Evolutionary conservation across 352 stramenopile species (phyloP).

Genomic region (Pythium pyrilobum): DNA sequence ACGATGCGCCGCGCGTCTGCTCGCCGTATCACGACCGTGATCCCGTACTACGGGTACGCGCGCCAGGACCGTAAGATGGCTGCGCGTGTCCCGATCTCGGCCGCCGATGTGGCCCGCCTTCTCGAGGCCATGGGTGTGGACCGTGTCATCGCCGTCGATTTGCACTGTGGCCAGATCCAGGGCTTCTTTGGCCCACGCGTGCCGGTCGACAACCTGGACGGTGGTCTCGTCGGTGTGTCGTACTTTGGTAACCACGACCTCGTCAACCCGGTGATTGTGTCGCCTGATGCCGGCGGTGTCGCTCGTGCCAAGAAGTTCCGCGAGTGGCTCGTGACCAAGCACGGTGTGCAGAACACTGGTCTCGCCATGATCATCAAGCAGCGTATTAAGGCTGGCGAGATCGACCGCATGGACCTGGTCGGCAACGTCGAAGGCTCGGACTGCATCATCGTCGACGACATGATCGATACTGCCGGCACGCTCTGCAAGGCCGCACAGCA

Average conservation of each 20-base stretch:
- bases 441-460: slow-evolving; percentile 99
- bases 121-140: slow-evolving; percentile 87
- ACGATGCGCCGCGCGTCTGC: slow-evolving; percentile 97
- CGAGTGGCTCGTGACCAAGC: slow-evolving; percentile 97
- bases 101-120: slow-evolving; percentile 79
- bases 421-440: slow-evolving; percentile 98
- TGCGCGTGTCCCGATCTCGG: slow-evolving; percentile 97
- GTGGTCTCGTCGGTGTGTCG: slow-evolving; percentile 91
- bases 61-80: slow-evolving; percentile 89
- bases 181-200: slow-evolving; percentile 99
- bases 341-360: slow-evolving; percentile 95
- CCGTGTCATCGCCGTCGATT: slow-evolving; percentile 83
- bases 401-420: slow-evolving; percentile 99
- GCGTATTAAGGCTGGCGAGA: slow-evolving; percentile 95
- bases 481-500: slow-evolving; percentile 98
- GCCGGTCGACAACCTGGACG: slow-evolving; percentile 98
- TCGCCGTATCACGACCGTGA: slow-evolving; percentile 98
- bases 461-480: slow-evolving; percentile 99
- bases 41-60: slow-evolving; percentile 94
- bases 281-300: slow-evolving; percentile 98
- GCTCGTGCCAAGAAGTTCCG: slow-evolving; percentile 99
- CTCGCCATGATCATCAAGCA: slow-evolving; percentile 99
- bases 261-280: slow-evolving; percentile 99
- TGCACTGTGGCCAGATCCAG: slow-evolving; percentile 89
- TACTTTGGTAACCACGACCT: slow-evolving; percentile 97